Evolutionary conservation across 768 basidiomycete species (phyloP).

Genomic region (Tulasnella sp.): DNA sequence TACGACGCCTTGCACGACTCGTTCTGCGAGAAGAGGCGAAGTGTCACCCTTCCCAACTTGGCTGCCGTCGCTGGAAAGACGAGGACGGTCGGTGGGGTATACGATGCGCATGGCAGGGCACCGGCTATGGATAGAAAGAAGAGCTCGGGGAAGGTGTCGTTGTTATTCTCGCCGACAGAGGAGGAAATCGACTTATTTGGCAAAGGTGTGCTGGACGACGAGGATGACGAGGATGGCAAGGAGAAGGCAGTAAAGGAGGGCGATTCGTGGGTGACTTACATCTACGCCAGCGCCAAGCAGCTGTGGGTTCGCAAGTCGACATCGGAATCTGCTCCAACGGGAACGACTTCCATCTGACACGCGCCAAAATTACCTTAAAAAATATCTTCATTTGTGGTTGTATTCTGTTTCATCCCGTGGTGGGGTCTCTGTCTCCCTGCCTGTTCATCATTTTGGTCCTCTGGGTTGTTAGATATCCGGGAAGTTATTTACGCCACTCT

Average conservation of each 20-base stretch:
- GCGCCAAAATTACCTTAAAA: too few relatives aligned
- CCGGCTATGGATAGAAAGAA: background rate
- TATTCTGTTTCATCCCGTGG: too few relatives aligned
- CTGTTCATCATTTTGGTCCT: too few relatives aligned
- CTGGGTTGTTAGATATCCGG: too few relatives aligned
- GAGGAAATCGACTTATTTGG: background rate
- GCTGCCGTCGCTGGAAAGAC: background rate
- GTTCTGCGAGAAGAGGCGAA: slow-evolving; percentile 14
- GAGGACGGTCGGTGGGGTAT: background rate
- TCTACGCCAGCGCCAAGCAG: background rate
- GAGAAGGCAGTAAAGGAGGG: slow-evolving; percentile 1
- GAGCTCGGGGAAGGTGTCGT: slow-evolving; percentile 8
- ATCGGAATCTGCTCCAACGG: background rate
- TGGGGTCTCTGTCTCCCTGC: too few relatives aligned
- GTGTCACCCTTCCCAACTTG: background rate
- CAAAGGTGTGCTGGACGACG: slow-evolving; percentile 1
- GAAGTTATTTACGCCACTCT: too few relatives aligned
- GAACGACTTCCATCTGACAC: too few relatives aligned
- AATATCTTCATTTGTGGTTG: too few relatives aligned
- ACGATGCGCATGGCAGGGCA: background rate
- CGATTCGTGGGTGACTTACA: slow-evolving; percentile 4
- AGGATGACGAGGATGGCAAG: background rate
- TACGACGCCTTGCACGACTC: slow-evolving; percentile 12
- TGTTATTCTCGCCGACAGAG: background rate
- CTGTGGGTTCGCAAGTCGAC: background rate